A percentile compares a stretch with the other conserved stretches of the same genome.
Conservation (phyloP, 1,139 yeast genomes). For the Saccharomyces hybrid region DNA sequence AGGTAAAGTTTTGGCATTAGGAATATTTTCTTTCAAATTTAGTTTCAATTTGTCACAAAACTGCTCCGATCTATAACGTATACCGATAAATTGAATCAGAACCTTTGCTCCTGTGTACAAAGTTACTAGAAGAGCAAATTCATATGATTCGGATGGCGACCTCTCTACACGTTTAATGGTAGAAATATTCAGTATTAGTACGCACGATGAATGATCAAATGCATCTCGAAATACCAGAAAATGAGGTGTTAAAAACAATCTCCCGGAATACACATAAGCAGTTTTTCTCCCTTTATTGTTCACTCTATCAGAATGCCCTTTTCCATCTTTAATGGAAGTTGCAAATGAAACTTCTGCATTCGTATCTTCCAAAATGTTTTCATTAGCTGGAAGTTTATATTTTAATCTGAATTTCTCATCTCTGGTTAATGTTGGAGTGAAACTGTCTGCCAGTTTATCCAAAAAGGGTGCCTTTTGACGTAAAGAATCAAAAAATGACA, state of each 20-base stretch:
- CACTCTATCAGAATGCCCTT: not conserved
- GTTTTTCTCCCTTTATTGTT: slow-evolving; percentile 12
- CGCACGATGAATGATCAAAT: slow-evolving; percentile 60
- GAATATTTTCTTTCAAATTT: slow-evolving; percentile 55
- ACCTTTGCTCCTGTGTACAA: slow-evolving; percentile 62
- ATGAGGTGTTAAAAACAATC: slow-evolving; percentile 61
- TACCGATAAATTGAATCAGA: slow-evolving; percentile 68
- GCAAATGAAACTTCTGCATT: slow-evolving; percentile 60
- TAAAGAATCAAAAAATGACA: slow-evolving; percentile 47
- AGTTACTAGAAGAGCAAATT: slow-evolving; percentile 69
- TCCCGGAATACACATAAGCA: slow-evolving; percentile 45
- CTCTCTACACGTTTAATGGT: slow-evolving; percentile 82
- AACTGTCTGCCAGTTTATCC: slow-evolving; percentile 33
- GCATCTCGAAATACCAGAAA: slow-evolving; percentile 69
- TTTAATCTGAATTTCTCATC: slow-evolving; percentile 66
- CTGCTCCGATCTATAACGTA: slow-evolving; percentile 69
- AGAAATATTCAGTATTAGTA: slow-evolving; percentile 65
- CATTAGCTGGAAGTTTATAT: slow-evolving; percentile 64
- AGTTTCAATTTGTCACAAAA: slow-evolving; percentile 65
- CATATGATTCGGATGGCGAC: slow-evolving; percentile 64
- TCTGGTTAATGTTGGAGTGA: slow-evolving; percentile 34
- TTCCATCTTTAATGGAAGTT: slow-evolving; percentile 29
- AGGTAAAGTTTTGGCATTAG: slow-evolving; percentile 53
- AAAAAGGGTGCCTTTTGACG: slow-evolving; percentile 45
- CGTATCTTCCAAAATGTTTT: slow-evolving; percentile 56